phyloP scores from a whole-genome alignment of 1,284 basidiomycete species.

The Acaromyces ingoldii region DNA sequence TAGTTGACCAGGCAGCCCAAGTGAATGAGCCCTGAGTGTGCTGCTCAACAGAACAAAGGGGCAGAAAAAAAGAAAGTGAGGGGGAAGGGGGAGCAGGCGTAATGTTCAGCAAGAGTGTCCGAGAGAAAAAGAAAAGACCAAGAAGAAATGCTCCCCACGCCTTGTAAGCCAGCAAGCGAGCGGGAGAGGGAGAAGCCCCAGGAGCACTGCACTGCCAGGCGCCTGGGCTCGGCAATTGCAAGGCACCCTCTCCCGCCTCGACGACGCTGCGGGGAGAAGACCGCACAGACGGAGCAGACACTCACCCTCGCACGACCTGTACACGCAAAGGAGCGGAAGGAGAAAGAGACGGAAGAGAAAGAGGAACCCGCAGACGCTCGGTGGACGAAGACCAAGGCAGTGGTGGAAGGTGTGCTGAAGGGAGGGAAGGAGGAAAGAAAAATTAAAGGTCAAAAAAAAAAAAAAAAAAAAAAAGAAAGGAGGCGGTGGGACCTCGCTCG shows the following conservation, averaged over 20 bases:
- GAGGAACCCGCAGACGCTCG: not conserved
- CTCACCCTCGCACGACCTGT: constrained; percentile 1
- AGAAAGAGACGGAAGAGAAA: not conserved
- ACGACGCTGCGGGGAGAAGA: not conserved
- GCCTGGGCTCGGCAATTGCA: not conserved
- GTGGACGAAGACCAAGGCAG: not conserved
- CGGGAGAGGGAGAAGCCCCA: too few relatives aligned
- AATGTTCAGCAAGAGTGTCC: constrained; percentile 10
- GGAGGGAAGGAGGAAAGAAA: not conserved
- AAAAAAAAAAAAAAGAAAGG: constrained; percentile 1
- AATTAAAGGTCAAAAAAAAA: constrained; percentile 3
- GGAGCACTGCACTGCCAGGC: too few relatives aligned
- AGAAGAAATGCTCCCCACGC: not conserved
- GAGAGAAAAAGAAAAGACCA: not conserved
- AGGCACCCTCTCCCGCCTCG: not conserved
- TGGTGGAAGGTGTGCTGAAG: not conserved
- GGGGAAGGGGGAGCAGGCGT: not conserved
- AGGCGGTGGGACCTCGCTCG: not conserved
- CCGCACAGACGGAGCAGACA: not conserved
- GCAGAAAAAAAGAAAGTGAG: not conserved
- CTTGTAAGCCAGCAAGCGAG: not conserved
- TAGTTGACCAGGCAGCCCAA: not conserved
- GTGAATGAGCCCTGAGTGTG: not conserved
- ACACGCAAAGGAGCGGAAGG: not conserved
- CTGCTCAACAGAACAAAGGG: not conserved